phyloP scores from a whole-genome alignment of 495 filamentous ascomycete genomes.

The Lindgomyces ingoldianus region DNA sequence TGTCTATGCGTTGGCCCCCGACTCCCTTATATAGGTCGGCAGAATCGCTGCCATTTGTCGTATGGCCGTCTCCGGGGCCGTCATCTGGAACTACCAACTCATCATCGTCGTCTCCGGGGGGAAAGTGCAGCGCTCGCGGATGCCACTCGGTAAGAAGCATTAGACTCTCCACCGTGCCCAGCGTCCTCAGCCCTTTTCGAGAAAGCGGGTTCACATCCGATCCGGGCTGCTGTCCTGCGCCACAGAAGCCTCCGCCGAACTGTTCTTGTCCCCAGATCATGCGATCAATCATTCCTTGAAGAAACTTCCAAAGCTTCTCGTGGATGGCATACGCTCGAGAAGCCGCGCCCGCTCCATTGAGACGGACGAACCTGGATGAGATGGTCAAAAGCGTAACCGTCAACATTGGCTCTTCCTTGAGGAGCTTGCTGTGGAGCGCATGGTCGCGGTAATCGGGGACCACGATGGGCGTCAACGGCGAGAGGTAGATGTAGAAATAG shows the following conservation, averaged over 20 bases:
- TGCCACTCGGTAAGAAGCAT: constrained; percentile 97
- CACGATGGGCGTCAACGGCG: constrained; percentile 87
- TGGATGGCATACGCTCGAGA: constrained; percentile 90
- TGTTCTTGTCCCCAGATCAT: constrained; percentile 95
- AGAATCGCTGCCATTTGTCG: neutral
- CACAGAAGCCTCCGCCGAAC: constrained; percentile 83
- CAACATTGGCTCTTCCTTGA: constrained; percentile 88
- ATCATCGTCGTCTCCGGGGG: constrained; percentile 77
- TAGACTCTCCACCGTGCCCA: constrained; percentile 91
- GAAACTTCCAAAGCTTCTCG: constrained; percentile 92
- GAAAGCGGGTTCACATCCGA: constrained; percentile 44
- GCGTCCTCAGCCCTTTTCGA: constrained; percentile 76
- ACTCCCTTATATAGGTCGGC: constrained; percentile 46
- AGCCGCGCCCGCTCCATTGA: constrained; percentile 75
- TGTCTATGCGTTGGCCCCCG: constrained; percentile 74
- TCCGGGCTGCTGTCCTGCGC: constrained; percentile 59
- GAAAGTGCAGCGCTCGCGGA: constrained; percentile 91
- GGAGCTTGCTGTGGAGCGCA: constrained; percentile 69
- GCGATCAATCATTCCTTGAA: constrained; percentile 89
- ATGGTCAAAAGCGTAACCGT: constrained; percentile 88
- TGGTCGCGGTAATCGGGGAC: constrained; percentile 79
- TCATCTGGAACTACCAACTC: constrained; percentile 53
- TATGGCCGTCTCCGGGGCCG: neutral
- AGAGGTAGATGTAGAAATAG: constrained; percentile 89
- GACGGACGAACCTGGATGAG: constrained; percentile 77